These are phyloP conservation scores for Jacaranda mimosifolia DNA, from an alignment of 257 asterid genomes.

Conservation along the genomic window DNA sequence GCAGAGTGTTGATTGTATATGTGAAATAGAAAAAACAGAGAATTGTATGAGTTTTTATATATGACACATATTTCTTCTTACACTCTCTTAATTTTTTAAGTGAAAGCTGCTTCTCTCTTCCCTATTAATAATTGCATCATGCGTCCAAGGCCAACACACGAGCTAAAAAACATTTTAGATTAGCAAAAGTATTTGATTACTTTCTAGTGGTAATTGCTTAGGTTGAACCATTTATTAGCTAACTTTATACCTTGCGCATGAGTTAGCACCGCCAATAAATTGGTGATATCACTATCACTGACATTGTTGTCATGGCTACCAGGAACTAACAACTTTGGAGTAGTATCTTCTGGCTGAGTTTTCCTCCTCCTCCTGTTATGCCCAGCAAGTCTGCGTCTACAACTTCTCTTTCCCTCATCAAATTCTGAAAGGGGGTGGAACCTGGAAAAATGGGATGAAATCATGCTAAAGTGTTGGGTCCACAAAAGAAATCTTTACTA, in stretches of 20 bases:
- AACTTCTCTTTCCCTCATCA: conserved; percentile 97
- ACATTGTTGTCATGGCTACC: conserved; percentile 48
- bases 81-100: background rate
- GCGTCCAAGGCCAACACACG: background rate
- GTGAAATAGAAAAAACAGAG: background rate
- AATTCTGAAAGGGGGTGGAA: conserved; percentile 92
- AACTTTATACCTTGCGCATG: conserved; percentile 66
- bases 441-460: conserved; percentile 54
- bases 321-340: conserved; percentile 53
- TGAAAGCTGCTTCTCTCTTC: background rate
- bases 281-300: conserved; percentile 63
- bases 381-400: conserved; percentile 97
- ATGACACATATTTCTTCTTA: background rate
- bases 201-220: conserved; percentile 13
- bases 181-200: background rate
- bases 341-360: conserved; percentile 78
- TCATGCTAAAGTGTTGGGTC: conserved; percentile 16
- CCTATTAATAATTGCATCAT: background rate
- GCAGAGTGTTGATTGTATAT: background rate
- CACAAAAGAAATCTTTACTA: conserved; percentile 3
- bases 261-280: conserved; percentile 67
- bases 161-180: conserved; percentile 24
- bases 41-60: background rate
- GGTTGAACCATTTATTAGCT: conserved; percentile 5
- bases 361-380: conserved; percentile 97